phyloP scores from a whole-genome alignment of 2,329 filamentous ascomycete genomes.

The Dothiorella sarmentorum region DNA sequence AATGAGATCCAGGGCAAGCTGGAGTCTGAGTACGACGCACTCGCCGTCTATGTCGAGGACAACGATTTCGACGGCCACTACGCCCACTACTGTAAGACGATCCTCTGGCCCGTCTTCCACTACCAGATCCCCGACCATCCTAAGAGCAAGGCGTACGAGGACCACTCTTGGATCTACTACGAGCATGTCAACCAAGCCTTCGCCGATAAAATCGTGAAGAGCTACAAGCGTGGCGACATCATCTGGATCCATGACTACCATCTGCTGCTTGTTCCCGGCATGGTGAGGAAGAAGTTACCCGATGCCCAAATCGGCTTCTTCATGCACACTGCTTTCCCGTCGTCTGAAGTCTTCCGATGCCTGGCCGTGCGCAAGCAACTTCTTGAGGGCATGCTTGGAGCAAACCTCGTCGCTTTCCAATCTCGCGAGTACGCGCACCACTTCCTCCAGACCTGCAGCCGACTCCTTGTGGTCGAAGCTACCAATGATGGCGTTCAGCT shows the following conservation, averaged over 20 bases:
- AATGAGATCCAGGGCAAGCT: slow-evolving; percentile 79
- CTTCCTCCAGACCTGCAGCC: slow-evolving; percentile 93
- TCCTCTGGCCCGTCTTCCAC: slow-evolving; percentile 96
- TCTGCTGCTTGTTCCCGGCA: slow-evolving; percentile 78
- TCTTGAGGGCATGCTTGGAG: slow-evolving; percentile 86
- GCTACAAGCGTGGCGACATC: slow-evolving; percentile 89
- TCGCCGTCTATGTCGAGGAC: slow-evolving; percentile 83
- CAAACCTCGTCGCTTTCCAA: slow-evolving; percentile 91
- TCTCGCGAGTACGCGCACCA: slow-evolving; percentile 90
- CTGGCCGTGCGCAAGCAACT: slow-evolving; percentile 82
- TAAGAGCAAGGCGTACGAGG: slow-evolving; percentile 96
- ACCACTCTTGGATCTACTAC: slow-evolving; percentile 95
- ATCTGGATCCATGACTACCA: slow-evolving; percentile 98
- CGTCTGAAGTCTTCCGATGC: slow-evolving; percentile 92
- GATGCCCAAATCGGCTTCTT: slow-evolving; percentile 97
- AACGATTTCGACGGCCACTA: slow-evolving; percentile 95
- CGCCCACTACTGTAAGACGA: slow-evolving; percentile 94
- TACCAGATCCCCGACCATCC: slow-evolving; percentile 98
- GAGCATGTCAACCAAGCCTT: slow-evolving; percentile 90
- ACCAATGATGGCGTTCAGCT: slow-evolving; percentile 84
- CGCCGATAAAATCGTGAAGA: slow-evolving; percentile 81
- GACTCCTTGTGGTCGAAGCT: slow-evolving; percentile 84
- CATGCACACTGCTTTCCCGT: slow-evolving; percentile 90
- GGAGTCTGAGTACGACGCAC: slow-evolving; percentile 74
- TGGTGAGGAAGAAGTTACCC: slow-evolving; percentile 85